phyloP scores from a whole-genome alignment of 805 yeast species.

The Sugiyamaella chiloensis region DNA sequence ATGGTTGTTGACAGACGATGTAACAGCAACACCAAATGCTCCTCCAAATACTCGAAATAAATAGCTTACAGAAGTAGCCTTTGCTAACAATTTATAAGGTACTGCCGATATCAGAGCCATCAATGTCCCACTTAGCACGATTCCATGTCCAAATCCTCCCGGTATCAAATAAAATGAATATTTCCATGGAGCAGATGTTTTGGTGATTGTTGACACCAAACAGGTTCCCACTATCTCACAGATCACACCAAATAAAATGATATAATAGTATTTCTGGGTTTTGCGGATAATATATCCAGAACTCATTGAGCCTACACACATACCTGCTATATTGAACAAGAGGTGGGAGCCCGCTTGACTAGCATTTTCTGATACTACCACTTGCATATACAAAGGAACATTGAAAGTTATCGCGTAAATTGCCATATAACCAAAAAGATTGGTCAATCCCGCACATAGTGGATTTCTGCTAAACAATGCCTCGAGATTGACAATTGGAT shows the following conservation, averaged over 20 bases:
- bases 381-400: conserved; percentile 18
- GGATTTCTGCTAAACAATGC: not conserved
- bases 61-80: not conserved
- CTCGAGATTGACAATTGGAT: not conserved
- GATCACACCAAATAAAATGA: conserved; percentile 7
- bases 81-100: not conserved
- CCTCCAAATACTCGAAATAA: not conserved
- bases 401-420: conserved; percentile 14
- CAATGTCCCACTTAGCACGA: not conserved
- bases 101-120: not conserved
- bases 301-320: conserved; percentile 15
- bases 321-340: conserved; percentile 12
- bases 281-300: conserved; percentile 15
- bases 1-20: not conserved
- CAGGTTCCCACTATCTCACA: conserved; percentile 11
- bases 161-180: conserved; percentile 9
- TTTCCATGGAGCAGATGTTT: conserved; percentile 7
- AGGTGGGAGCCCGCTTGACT: conserved; percentile 17
- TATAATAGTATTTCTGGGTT: not conserved
- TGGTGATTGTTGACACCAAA: conserved; percentile 3
- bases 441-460: not conserved
- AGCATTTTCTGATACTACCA: conserved; percentile 14
- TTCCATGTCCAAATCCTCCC: conserved; percentile 9
- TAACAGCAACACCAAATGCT: not conserved
- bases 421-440: conserved; percentile 14